A percentile compares a stretch with the other conserved stretches of the same genome.
Evolutionary conservation across 805 yeast genomes (phyloP).

Genomic region (Saturnispora gosingensis): DNA sequence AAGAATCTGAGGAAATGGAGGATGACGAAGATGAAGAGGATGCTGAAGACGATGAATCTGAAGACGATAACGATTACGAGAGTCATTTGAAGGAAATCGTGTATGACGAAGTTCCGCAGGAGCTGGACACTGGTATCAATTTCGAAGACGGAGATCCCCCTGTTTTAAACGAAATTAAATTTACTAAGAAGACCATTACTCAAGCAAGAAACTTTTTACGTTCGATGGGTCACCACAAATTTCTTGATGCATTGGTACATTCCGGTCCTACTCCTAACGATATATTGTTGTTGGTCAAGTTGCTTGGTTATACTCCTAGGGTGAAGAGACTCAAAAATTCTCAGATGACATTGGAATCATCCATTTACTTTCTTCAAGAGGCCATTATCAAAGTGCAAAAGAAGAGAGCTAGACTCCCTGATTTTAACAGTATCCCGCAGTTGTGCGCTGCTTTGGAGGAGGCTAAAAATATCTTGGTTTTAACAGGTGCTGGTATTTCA

Average conservation of each 20-base stretch:
- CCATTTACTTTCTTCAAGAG: slow-evolving; percentile 43
- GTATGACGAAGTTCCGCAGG: slow-evolving; percentile 5
- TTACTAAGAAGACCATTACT: slow-evolving; percentile 35
- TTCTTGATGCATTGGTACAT: slow-evolving; percentile 47
- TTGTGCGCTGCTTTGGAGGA: slow-evolving; percentile 43
- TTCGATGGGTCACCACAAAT: slow-evolving; percentile 47
- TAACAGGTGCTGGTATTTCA: slow-evolving; percentile 92
- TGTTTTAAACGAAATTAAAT: slow-evolving; percentile 15
- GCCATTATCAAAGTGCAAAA: slow-evolving; percentile 56
- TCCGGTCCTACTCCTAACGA: slow-evolving; percentile 50
- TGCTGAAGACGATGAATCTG: slow-evolving; percentile 5
- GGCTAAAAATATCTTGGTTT: slow-evolving; percentile 55
- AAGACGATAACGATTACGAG: slow-evolving; percentile 8
- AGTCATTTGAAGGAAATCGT: slow-evolving; percentile 12
- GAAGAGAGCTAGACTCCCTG: slow-evolving; percentile 45
- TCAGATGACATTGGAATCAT: slow-evolving; percentile 9
- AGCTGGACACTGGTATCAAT: slow-evolving; percentile 6
- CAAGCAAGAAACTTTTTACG: slow-evolving; percentile 48
- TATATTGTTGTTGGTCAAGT: slow-evolving; percentile 44
- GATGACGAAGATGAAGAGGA: not conserved
- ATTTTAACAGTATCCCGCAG: slow-evolving; percentile 50
- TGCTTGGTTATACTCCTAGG: slow-evolving; percentile 47
- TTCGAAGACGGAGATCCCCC: slow-evolving; percentile 11
- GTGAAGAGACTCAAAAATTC: slow-evolving; percentile 5
- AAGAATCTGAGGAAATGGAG: not conserved